phyloP scores from a whole-genome alignment of 2,329 filamentous ascomycete species.

The Niveomyces coronatus region DNA sequence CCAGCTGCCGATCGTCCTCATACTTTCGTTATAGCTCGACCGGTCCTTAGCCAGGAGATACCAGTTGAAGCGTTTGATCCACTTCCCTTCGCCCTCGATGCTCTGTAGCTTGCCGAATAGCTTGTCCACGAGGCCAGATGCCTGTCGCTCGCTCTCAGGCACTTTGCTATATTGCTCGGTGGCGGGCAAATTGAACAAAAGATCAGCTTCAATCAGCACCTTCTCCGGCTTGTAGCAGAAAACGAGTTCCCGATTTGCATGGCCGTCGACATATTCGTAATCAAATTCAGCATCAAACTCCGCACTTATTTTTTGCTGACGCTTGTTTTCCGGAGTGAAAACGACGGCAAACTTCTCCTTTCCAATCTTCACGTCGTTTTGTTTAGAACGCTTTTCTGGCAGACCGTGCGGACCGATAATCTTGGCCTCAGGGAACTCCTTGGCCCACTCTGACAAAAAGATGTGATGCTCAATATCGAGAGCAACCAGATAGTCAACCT shows the following conservation, averaged over 20 bases:
- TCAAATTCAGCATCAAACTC: constrained; percentile 86
- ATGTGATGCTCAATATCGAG: constrained; percentile 93
- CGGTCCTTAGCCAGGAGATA: constrained; percentile 58
- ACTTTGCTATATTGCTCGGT: constrained; percentile 74
- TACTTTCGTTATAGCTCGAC: constrained; percentile 56
- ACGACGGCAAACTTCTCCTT: constrained; percentile 54
- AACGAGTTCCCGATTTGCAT: constrained; percentile 80
- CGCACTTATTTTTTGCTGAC: constrained; percentile 45
- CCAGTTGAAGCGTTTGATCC: constrained; percentile 76
- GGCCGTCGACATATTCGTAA: constrained; percentile 68
- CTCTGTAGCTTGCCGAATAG: constrained; percentile 45
- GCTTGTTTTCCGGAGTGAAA: constrained; percentile 49
- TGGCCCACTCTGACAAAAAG: constrained; percentile 76
- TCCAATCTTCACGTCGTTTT: constrained; percentile 36
- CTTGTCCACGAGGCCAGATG: constrained; percentile 28
- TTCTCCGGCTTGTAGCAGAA: constrained; percentile 72
- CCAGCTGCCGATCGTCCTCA: constrained; percentile 63
- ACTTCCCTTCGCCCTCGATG: constrained; percentile 55
- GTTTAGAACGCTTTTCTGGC: constrained; percentile 64
- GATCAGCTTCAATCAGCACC: constrained; percentile 78
- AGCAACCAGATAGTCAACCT: constrained; percentile 76
- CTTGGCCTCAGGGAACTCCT: constrained; percentile 65
- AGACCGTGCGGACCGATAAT: constrained; percentile 78
- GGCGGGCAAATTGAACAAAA: constrained; percentile 85
- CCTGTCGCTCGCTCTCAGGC: constrained; percentile 28